Base-by-base conservation (phyloP, 75 land plant genomes). In the Gnetum montanum region DNA sequence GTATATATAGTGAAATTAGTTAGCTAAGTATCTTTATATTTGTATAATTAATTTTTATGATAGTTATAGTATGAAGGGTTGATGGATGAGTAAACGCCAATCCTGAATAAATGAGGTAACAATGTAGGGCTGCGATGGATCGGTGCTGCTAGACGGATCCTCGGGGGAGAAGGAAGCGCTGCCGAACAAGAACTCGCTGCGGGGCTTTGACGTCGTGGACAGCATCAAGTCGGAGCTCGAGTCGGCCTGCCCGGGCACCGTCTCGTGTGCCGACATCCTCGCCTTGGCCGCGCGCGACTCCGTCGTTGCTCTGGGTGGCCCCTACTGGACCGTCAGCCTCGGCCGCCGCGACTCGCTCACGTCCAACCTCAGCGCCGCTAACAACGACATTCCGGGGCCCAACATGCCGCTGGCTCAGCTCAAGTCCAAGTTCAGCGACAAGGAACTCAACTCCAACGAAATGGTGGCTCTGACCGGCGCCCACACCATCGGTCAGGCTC, bases 381-480 rank as follows among this genome's bases (percentile, higher is more conserved):
- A 64, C 18, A n/a, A 24, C 26, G 15, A 34, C 31, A 16, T 64
- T 4, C 67, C 67, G 41, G n/a, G 33, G 26, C 64, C 67, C 6
- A 5, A 27, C 7, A 65, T 33, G 20, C 26, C 63, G 1, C 47
- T 64, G 4, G 11, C 2, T 36, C 37, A 35, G 23, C 49, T 64
- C 43, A 58, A 43, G 4, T 16, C 47, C 40, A 59, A 44, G 30
- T 64, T 64, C 27, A 44, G 29, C 1, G 8, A 45, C 18, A 25
- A 68, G 34, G 83, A 81, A 24, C 72, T 80, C 1, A 22, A 57
- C 31, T 29, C 49, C 0, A 37, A 10, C 10, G 73, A 78, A 25
- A 34, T 78, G 38, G 69, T 78, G 15, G 61, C 46, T 34, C 81
- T 72, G n/a, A n/a, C n/a, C n/a, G n/a, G n/a, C n/a, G n/a, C n/a